Evolutionary conservation across 2,329 filamentous ascomycete species (phyloP), one percentile per base, ranked within the genome.

Genomic region (Colletotrichum sp.): DNA sequence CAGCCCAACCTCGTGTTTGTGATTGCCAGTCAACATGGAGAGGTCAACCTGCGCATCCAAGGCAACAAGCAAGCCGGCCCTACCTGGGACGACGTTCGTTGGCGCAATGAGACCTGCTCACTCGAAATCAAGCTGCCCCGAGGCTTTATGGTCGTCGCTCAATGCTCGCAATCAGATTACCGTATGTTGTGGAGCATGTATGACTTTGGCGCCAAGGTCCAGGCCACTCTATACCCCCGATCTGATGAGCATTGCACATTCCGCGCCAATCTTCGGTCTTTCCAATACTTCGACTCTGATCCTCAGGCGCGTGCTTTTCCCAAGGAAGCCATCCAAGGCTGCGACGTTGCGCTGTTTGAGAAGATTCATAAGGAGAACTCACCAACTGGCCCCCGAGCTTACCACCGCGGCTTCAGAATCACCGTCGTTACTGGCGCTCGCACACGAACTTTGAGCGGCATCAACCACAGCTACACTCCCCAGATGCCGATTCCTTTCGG

Each of bases 11-110:
- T 96, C 8, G 92, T 93, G 67, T 92, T 96, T 67, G 88, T 95
- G 7, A 89, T 98, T 71, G 92, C 94, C 16, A 98, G 94, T 83
- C 95, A 98, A 84, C 94, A 93, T 79, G 93, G 94, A 16, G 89
- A 94, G 25, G 89, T 98, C 75, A 95, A 96, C 79, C 86, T 98
- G 44, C 88, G 90, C 63, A 92, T 98, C 16, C 93, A 95, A 80
- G 88, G 90, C 30, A 92, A 93, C 80, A 92, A 92, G 79, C 92
- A 90, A 78, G 86, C 88, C 8, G 94, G 94, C 0, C 91, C 94
- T 3, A 93, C 91, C 0, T 98, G 96, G 96, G 92, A 95, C 8
- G 94, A 97, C 82, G 91, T 98, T 7, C 90, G 92, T 57, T 98
- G 96, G 96, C 93, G 93, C 73, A 89, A 93, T 22, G 92, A 94